Evolutionary conservation across 139 green algal genomes (phyloP), one percentile per base, ranked within the genome.

Genomic region (Coccomyxa sp.): DNA sequence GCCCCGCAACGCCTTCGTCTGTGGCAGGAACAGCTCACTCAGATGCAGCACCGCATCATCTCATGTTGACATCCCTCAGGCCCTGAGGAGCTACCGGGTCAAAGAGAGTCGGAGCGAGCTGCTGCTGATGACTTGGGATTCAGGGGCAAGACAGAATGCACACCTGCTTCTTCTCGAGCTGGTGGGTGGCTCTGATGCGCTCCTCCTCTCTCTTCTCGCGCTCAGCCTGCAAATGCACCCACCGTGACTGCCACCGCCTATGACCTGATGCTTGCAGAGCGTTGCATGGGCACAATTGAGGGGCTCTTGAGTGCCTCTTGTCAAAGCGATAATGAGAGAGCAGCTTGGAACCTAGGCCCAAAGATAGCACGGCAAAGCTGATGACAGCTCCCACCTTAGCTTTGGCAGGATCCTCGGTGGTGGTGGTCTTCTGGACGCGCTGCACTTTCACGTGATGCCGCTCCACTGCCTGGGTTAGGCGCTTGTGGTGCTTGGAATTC

Each of bases 401-500:
- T 79, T 84, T n/a, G 31, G 79, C 74, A 18, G 85, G 85, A 71
- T 89, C 85, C 16, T 73, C 54, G 38, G 88, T 33, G 5, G 85
- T 89, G 37, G 85, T 81, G n/a, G 79, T 85, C 39, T 72, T 78
- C 31, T 70, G 74, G 37, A 86, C 82, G 79, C 36, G 55, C 54
- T 58, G 27, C 6, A 39, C 40, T 77, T 86, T 89, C 44, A 70
- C 40, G 68, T 91, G 79, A 39, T 79, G 81, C 54, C 78, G 79
- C 33, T 87, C 83, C 76, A 93, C 75, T 18, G 70, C 79, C 39
- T 78, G 77, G 22, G 81, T 79, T 50, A 96, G 82, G 34, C 86
- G 82, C 55, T 87, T 86, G 84, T 96, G 91, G 10, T 90, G 81
- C 64, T 76, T 82, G 76, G 78, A 89, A 68, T 88, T 76, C 70